phyloP scores from a whole-genome alignment of 805 yeast genomes.

The Grigorovia humatica region DNA sequence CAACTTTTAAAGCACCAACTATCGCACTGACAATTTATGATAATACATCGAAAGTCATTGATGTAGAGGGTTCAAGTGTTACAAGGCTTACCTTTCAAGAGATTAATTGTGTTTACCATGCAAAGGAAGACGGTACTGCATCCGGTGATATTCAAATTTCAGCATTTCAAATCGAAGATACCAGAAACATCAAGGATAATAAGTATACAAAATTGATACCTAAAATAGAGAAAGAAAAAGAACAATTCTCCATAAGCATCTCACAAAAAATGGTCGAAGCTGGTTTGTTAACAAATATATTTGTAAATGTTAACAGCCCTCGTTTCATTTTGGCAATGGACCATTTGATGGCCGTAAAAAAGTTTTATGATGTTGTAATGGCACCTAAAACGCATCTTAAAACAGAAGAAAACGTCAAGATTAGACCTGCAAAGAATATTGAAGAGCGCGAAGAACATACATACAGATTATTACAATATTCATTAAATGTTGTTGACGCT shows the following conservation, averaged over 20 bases:
- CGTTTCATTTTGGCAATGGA: slow-evolving; percentile 75
- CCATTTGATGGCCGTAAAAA: slow-evolving; percentile 65
- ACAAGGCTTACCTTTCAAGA: slow-evolving; percentile 54
- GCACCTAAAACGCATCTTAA: slow-evolving; percentile 6
- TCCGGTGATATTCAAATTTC: slow-evolving; percentile 53
- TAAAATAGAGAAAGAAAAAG: slow-evolving; percentile 43
- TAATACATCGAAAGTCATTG: slow-evolving; percentile 32
- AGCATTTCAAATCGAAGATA: slow-evolving; percentile 71
- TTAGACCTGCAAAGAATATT: background rate
- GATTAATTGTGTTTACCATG: slow-evolving; percentile 39
- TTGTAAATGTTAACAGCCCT: slow-evolving; percentile 70
- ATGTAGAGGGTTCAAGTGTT: slow-evolving; percentile 34
- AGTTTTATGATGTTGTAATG: slow-evolving; percentile 8
- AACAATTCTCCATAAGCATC: slow-evolving; percentile 59
- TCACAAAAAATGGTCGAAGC: slow-evolving; percentile 33
- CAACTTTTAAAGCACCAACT: slow-evolving; percentile 45
- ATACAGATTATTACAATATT: slow-evolving; percentile 32
- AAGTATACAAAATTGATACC: slow-evolving; percentile 79
- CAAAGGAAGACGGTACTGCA: slow-evolving; percentile 46
- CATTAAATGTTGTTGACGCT: slow-evolving; percentile 64
- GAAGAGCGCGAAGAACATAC: slow-evolving; percentile 6
- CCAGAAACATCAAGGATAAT: slow-evolving; percentile 50
- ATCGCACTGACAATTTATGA: slow-evolving; percentile 54
- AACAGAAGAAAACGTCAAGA: slow-evolving; percentile 1
- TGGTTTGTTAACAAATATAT: slow-evolving; percentile 37